phyloP scores from a whole-genome alignment of 148 eudicot genomes.

The Vaccinium corymbosum region DNA sequence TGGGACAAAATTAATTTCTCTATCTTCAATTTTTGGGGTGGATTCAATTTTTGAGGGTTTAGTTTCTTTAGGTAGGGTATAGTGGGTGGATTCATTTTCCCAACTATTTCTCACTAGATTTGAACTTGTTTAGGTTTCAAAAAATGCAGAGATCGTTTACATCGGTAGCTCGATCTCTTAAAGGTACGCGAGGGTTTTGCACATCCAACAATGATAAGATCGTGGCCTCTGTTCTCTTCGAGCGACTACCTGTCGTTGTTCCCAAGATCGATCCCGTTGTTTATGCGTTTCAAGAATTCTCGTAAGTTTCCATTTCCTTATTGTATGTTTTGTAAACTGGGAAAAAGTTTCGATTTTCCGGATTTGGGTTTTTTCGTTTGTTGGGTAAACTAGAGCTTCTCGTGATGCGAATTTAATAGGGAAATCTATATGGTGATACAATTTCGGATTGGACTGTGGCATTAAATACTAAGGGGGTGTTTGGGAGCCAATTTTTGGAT shows the following conservation, averaged over 20 bases:
- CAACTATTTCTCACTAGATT: neutral
- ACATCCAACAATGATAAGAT: slow-evolving; percentile 46
- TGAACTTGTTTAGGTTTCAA: neutral
- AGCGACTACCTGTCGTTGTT: slow-evolving; percentile 76
- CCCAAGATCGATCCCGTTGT: slow-evolving; percentile 89
- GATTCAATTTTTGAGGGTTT: no score
- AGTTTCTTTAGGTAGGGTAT: no score
- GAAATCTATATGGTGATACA: neutral
- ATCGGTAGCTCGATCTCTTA: slow-evolving; percentile 22
- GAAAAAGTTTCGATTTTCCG: neutral
- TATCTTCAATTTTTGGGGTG: no score
- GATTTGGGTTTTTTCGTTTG: neutral
- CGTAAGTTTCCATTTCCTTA: slow-evolving; percentile 48
- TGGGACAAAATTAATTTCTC: no score
- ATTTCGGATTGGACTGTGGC: no score
- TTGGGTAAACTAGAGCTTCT: neutral
- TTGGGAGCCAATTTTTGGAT: no score
- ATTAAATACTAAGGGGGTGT: no score
- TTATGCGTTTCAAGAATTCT: slow-evolving; percentile 89
- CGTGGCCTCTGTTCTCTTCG: slow-evolving; percentile 85
- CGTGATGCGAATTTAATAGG: neutral
- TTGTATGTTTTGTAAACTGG: neutral
- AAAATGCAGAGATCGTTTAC: slow-evolving; percentile 33
- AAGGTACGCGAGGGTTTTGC: slow-evolving; percentile 31
- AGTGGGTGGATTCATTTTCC: no score